Percentiles rank a stretch among this genome's conserved stretches.
Evolutionary conservation across 2,329 filamentous ascomycete genomes (phyloP).

Genomic region (Neospermospora avenae): DNA sequence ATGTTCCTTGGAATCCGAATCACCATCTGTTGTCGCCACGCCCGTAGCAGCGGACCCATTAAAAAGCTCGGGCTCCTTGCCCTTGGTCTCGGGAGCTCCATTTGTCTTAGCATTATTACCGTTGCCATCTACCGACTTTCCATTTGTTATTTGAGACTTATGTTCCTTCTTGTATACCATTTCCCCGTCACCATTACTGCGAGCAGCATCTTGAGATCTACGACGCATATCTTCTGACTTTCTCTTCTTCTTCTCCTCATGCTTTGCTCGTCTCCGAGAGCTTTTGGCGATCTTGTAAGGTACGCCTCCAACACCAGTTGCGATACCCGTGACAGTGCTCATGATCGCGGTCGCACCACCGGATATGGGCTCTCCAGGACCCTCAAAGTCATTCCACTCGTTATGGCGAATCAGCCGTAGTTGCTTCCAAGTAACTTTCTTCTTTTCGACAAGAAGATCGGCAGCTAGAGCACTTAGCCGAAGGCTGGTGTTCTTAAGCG

Average conservation of each 20-base stretch:
- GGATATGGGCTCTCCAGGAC: conserved; percentile 69
- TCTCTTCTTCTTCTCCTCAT: conserved; percentile 42
- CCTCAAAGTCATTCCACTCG: conserved; percentile 76
- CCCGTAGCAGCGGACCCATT: neutral
- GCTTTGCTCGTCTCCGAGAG: conserved; percentile 51
- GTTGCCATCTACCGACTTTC: neutral
- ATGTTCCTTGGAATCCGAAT: neutral
- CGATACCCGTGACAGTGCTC: conserved; percentile 55
- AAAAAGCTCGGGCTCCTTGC: neutral
- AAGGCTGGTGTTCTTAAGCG: conserved; percentile 57
- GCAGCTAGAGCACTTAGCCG: conserved; percentile 63
- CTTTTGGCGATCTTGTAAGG: conserved; percentile 59
- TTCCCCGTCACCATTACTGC: conserved; percentile 8
- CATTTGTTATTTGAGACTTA: neutral
- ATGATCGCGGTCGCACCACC: conserved; percentile 59
- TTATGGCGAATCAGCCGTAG: conserved; percentile 62
- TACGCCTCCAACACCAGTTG: conserved; percentile 61
- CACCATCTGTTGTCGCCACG: neutral
- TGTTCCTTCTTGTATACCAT: neutral
- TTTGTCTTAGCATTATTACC: neutral
- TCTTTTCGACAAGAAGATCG: conserved; percentile 58
- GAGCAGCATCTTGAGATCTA: neutral
- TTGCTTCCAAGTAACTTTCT: conserved; percentile 60
- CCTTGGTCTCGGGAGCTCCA: neutral
- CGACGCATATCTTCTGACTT: conserved; percentile 21